These are phyloP conservation scores for Baeospora myosura DNA, from an alignment of 1,284 basidiomycete species.

Conservation along the genomic window DNA sequence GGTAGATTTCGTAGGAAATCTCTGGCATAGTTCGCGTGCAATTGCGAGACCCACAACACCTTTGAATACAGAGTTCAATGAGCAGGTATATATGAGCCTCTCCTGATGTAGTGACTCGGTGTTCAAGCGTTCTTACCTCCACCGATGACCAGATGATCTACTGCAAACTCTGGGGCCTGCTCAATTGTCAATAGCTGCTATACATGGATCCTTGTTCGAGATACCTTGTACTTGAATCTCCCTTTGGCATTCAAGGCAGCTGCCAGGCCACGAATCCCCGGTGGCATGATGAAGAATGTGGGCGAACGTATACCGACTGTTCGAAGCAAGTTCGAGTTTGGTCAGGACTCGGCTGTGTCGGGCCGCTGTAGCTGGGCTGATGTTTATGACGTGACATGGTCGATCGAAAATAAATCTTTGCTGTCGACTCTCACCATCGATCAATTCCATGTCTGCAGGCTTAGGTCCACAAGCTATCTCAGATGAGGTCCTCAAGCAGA, in stretches of 20 bases:
- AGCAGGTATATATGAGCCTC: background rate
- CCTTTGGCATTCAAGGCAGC: conserved; percentile 56
- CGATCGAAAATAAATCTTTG: no score
- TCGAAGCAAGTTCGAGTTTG: no score
- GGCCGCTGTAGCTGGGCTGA: no score
- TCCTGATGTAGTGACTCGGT: background rate
- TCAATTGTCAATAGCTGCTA: conserved; percentile 4
- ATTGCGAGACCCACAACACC: conserved; percentile 87
- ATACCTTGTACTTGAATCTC: conserved; percentile 58
- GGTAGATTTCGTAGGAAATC: conserved; percentile 69
- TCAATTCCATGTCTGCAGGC: no score
- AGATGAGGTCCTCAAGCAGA: conserved; percentile 34
- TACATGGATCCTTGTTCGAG: background rate
- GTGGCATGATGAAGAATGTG: no score
- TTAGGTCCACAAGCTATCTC: conserved; percentile 31
- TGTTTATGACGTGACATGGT: no score
- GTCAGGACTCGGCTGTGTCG: no score
- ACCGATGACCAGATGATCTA: conserved; percentile 93
- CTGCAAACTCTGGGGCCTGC: conserved; percentile 61
- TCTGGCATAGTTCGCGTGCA: conserved; percentile 51
- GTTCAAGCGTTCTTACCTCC: conserved; percentile 50
- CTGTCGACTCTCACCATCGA: no score
- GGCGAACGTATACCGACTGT: no score
- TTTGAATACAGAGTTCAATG: conserved; percentile 19
- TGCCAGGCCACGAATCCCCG: conserved; percentile 45